Base-by-base conservation (phyloP, 2,329 filamentous ascomycete genomes). In the Cladophialophora immunda region DNA sequence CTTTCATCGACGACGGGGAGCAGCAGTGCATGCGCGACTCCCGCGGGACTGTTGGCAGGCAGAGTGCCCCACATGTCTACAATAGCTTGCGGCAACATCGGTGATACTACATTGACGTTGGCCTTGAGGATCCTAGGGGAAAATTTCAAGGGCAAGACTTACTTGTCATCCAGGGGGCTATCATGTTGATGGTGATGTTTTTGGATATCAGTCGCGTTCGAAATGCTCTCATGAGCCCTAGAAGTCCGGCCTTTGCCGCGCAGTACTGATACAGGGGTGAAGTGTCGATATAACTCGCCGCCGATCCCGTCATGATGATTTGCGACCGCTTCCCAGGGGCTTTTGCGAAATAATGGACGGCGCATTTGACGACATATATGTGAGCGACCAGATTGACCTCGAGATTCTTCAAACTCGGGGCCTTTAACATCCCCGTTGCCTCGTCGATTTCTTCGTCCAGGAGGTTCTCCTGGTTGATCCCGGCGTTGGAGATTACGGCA, bases 401-500 rank as follows among this genome's bases (percentile, higher is more conserved):
- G 2, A 75, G 52, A 41, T 72, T 68, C n/a, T 62, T 62, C 66
- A 73, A 69, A 5, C 64, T 64, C 0, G 73, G 73, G 25, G 25
- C 5, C 9, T 15, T 11, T 8, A 67, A 38, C 15, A 30, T 7
- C 3, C 30, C 30, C 5, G 47, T 29, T 4, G 15, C 3, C 2
- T n/a, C 11, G 19, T 54, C 45, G 38, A 53, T 32, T 4, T 19
- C 50, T 34, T 71, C 67, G 22, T 66, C 22, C 22, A 68, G 65
- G 17, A 72, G 64, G 29, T 67, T 66, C 38, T 67, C 66, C 19
- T 57, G 64, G n/a, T 68, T 57, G 17, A 75, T 68, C 5, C 71
- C 74, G 0, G 74, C 72, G 58, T 75, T 75, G 15, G 72, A 70
- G 29, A 75, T 56, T 22, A 74, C 74, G 9, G 72, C 71, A 45